phyloP scores from a whole-genome alignment of 768 basidiomycete species.

The Suillus subalutaceus region DNA sequence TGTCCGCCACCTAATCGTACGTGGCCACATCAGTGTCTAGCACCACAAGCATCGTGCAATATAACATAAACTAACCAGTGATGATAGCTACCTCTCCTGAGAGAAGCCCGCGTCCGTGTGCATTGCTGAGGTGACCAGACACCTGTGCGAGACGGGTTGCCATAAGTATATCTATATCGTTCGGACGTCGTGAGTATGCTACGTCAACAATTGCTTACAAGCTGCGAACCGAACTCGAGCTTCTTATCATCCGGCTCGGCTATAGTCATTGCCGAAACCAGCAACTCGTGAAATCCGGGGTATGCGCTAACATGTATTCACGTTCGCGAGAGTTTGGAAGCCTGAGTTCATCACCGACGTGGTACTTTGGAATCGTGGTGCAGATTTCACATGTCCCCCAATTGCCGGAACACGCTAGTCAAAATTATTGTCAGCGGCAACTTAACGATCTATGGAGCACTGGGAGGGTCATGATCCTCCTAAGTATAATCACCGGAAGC shows the following conservation, averaged over 20 bases:
- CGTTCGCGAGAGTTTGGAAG: not conserved
- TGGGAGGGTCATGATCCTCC: too few species aligned
- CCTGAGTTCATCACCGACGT: not conserved
- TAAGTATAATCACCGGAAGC: not conserved
- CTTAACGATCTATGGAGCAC: too few species aligned
- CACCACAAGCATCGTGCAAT: not conserved
- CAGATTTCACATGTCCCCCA: not conserved
- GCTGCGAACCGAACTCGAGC: not conserved
- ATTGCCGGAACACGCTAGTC: not conserved
- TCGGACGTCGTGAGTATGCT: not conserved
- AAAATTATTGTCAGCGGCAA: not conserved
- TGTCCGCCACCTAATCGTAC: conserved; percentile 66
- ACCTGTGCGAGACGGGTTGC: conserved; percentile 67
- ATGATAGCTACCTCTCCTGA: conserved; percentile 83
- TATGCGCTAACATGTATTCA: not conserved
- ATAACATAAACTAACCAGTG: conserved; percentile 56
- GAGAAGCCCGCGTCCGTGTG: conserved; percentile 57
- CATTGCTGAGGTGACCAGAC: conserved; percentile 66
- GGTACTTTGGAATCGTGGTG: not conserved
- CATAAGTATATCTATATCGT: conserved; percentile 37
- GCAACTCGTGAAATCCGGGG: not conserved
- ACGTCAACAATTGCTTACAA: not conserved
- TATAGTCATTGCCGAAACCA: not conserved
- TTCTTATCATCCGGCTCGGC: conserved; percentile 2
- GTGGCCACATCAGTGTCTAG: conserved; percentile 10